Evolutionary conservation across 345 rosid species (phyloP).

Genomic region (Eucalyptus pauciflora): DNA sequence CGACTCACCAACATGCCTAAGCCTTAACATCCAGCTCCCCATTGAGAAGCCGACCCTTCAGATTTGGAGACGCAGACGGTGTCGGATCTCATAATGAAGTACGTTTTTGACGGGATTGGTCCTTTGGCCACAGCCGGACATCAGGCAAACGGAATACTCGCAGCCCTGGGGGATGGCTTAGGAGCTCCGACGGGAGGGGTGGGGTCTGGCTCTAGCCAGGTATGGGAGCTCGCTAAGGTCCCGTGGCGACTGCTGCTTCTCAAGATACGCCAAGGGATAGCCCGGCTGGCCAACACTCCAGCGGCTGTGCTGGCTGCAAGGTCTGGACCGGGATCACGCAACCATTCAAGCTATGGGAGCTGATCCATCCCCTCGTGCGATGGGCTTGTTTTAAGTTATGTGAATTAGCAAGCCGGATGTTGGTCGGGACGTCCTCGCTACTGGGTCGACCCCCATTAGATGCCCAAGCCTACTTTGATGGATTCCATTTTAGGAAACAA

Average conservation of each 20-base stretch:
- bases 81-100: neutral
- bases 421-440: too few relatives aligned
- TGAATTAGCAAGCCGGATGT: neutral
- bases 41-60: neutral
- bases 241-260: neutral
- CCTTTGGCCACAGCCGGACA: neutral
- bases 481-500: accelerated
- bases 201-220: neutral
- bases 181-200: neutral
- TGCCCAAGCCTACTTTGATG: too few relatives aligned
- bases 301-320: neutral
- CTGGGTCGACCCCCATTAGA: accelerated
- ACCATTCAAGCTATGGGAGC: neutral
- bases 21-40: neutral
- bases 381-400: neutral
- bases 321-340: neutral
- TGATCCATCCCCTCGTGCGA: neutral
- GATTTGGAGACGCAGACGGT: neutral
- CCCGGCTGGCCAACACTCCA: neutral
- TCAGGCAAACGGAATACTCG: too few relatives aligned
- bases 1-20: neutral
- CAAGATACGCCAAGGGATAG: neutral
- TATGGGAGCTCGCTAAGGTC: neutral
- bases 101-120: neutral
- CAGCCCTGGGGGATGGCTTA: neutral